Evolutionary conservation across 2,329 filamentous ascomycete genomes (phyloP), one percentile per base, ranked within the genome.

Genomic region (Pyricularia grisea): DNA sequence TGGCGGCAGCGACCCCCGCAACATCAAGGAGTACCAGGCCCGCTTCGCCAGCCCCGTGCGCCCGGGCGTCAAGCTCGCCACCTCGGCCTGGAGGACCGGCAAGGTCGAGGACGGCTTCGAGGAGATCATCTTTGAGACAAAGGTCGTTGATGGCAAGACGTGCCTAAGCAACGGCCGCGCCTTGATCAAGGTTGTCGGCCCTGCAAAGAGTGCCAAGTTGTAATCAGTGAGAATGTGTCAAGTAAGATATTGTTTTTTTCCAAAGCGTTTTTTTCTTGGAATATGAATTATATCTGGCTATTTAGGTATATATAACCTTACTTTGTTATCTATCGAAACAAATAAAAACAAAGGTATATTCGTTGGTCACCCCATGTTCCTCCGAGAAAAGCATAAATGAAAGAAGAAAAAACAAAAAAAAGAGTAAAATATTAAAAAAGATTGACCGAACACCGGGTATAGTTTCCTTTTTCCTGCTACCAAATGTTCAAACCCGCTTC

Each of bases 91-190:
- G 94, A 85, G 85, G 76, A 92, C 87, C 27, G 93, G 93, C 1
- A 84, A 88, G 76, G 86, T 97, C 81, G 90, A 98, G 83, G 93
- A 23, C 71, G 89, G 86, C 0, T 96, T 87, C 80, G 93, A 97
- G 79, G 93, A 97, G 78, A 82, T 97, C 67, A 84, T 92, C 65
- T 97, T 97, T 76, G 84, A 90, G 68, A 92, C 91, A 1, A 86
- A 87, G 77, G 89, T 97, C 30, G 90, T 90, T 74, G 88, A 90
- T 36, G 92, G 92, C 36, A 96, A 95, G 84, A 88, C 93, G 23
- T 92, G 92, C 71, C 81, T 97, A 79, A 95, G 89, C 80, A 97
- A 97, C 78, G 94, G 94, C 4, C 84, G 93, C 70, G 92, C 92
- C 30, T 78, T 94, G 77, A 87, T 97, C 75, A 92, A 87, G 84